Base-by-base conservation (phyloP, 2,329 filamentous ascomycete species). In the Tolypocladium nubicola region DNA sequence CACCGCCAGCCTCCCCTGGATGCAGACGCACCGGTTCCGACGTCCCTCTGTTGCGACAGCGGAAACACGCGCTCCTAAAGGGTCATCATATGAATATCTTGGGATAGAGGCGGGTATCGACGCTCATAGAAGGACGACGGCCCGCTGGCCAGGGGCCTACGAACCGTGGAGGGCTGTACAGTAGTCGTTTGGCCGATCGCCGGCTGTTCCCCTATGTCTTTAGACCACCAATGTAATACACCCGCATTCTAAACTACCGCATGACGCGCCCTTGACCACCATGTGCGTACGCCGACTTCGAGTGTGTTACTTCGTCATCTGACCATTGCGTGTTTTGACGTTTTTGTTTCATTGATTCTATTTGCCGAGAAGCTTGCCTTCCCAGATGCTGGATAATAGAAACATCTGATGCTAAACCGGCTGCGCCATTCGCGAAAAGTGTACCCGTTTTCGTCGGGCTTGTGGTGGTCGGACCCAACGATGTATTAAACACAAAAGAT, bases 371-470 rank as follows among this genome's bases (percentile, higher is more conserved):
- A 50, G 33, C 56, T 58, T 54, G 35, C 23, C 50, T 35, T 39
- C 30, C 45, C 37, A 52, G 43, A 38, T 40, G 37, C 54, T 59
- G 58, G 63, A 60, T 61, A 61, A 61, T 58, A 66, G 63, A 64
- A 69, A 61, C 62, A 63, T 63, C 63, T 65, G 56, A 70, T 70
- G 67, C 66, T 67, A 67, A 70, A 67, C 69, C 69, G 65, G 68
- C 67, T 70, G 66, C 69, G 69, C 69, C 69, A 67, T 70, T 70
- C 65, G 66, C 64, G 70, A 67, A 53, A 55, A 37, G 26, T 21
- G 16, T 52, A 56, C 64, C 67, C 65, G 65, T 61, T 61, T 67
- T 67, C 62, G 62, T 60, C 65, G 61, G 55, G 54, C 56, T 49
- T 54, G 33, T 63, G 58, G 60, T 61, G 43, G 54, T 38, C 41